Conservation (phyloP, 495 filamentous ascomycete species). For the Aspergillus funiculosus region DNA sequence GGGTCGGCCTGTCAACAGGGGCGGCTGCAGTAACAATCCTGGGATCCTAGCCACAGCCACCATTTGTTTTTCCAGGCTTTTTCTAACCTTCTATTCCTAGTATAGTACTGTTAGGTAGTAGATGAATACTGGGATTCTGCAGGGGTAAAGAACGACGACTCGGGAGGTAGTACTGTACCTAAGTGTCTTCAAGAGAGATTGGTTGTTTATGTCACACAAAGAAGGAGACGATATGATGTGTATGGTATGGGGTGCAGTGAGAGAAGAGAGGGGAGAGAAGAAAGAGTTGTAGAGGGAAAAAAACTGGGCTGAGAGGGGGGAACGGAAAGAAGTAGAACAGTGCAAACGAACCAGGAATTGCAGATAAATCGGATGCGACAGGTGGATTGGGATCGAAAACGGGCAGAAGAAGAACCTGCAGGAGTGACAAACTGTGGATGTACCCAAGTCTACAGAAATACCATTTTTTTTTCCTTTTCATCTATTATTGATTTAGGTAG, state of each 20-base stretch:
- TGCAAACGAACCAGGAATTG: not conserved
- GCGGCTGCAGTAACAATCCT: conserved; percentile 8
- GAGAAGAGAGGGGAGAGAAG: not conserved
- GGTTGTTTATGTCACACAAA: too few species aligned
- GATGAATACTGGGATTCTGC: conserved; percentile 6
- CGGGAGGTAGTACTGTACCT: too few species aligned
- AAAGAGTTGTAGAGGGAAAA: not conserved
- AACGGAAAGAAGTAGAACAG: too few species aligned
- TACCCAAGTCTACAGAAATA: too few species aligned
- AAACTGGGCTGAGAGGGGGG: not conserved
- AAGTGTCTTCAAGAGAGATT: too few species aligned
- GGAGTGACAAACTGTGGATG: too few species aligned
- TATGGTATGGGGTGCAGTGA: not conserved
- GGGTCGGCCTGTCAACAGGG: conserved; percentile 11
- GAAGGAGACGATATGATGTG: too few species aligned
- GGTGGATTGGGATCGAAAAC: conserved; percentile 9
- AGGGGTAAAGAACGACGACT: not conserved
- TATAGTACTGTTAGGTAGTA: too few species aligned
- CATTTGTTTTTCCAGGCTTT: not conserved
- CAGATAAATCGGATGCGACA: conserved; percentile 5
- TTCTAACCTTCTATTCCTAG: not conserved
- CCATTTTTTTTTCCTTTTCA: too few species aligned
- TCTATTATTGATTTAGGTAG: too few species aligned
- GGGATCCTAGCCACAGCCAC: conserved; percentile 4
- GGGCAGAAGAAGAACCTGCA: conserved; percentile 3